Conservation (phyloP, 129 eudicot species). For the Lactuca saligna region DNA sequence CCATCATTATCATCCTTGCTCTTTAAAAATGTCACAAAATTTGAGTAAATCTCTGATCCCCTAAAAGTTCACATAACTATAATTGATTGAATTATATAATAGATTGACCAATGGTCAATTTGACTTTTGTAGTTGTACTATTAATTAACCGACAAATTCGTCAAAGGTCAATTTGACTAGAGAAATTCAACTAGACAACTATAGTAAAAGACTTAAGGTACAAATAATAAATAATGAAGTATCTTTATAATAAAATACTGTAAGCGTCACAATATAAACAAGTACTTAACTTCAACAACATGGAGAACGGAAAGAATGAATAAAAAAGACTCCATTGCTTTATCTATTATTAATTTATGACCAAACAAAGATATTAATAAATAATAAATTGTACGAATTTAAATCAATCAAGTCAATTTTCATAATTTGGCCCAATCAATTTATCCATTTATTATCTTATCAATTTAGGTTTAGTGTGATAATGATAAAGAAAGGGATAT, state of each 20-base stretch:
- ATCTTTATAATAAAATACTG: neutral
- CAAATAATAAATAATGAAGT: neutral
- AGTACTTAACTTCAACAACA: neutral
- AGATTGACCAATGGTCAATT: neutral
- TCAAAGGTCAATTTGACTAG: conserved; percentile 1
- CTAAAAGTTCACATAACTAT: conserved; percentile 29
- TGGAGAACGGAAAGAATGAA: too few relatives aligned
- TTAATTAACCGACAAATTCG: neutral
- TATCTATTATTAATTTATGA: too few relatives aligned
- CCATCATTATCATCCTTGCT: conserved; percentile 85
- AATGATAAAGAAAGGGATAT: too few relatives aligned
- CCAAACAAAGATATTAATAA: too few relatives aligned
- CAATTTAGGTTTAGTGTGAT: too few relatives aligned
- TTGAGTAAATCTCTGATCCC: conserved; percentile 67
- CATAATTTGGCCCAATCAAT: too few relatives aligned
- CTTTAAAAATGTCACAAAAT: conserved; percentile 67
- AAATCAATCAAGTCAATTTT: too few relatives aligned
- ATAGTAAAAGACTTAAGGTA: conserved; percentile 13
- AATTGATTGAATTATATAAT: neutral
- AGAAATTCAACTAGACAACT: neutral
- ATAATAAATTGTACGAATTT: too few relatives aligned
- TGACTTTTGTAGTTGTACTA: conserved; percentile 3
- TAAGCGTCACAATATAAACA: neutral
- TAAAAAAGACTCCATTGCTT: too few relatives aligned
- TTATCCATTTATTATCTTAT: too few relatives aligned